These are phyloP conservation scores for Dioszegia crocea DNA, from an alignment of 768 basidiomycete species.

Conservation along the genomic window DNA sequence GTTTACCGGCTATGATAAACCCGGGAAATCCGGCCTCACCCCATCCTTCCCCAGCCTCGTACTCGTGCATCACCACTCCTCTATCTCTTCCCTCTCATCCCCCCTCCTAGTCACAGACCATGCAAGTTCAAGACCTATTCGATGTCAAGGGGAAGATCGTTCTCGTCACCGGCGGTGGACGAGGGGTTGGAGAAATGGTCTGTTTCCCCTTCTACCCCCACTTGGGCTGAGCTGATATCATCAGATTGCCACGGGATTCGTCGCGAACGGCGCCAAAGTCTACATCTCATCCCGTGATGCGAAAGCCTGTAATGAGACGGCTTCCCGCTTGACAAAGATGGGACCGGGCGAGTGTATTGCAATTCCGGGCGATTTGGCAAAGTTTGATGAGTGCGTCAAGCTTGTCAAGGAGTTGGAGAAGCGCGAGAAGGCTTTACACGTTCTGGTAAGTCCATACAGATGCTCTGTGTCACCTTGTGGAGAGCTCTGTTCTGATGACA, in stretches of 20 bases:
- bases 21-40: too few species aligned
- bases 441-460: conserved; percentile 18
- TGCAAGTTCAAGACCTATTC: conserved; percentile 48
- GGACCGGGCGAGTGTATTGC: conserved; percentile 59
- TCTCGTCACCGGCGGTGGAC: conserved; percentile 63
- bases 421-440: conserved; percentile 58
- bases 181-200: conserved; percentile 66
- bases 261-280: conserved; percentile 62
- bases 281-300: conserved; percentile 63
- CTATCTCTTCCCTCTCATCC: neutral
- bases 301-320: conserved; percentile 57
- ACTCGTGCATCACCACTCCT: too few species aligned
- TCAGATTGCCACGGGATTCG: conserved; percentile 64
- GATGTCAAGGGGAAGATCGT: conserved; percentile 56
- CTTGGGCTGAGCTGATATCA: neutral
- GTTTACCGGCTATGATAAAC: too few species aligned
- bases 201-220: conserved; percentile 19
- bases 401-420: conserved; percentile 57
- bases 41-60: neutral
- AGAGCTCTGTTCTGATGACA: neutral
- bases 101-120: neutral
- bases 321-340: conserved; percentile 56
- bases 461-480: neutral
- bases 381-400: conserved; percentile 57
- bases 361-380: conserved; percentile 59